Conservation (phyloP, 2,329 filamentous ascomycete species). For the Talaromyces pinophilus region DNA sequence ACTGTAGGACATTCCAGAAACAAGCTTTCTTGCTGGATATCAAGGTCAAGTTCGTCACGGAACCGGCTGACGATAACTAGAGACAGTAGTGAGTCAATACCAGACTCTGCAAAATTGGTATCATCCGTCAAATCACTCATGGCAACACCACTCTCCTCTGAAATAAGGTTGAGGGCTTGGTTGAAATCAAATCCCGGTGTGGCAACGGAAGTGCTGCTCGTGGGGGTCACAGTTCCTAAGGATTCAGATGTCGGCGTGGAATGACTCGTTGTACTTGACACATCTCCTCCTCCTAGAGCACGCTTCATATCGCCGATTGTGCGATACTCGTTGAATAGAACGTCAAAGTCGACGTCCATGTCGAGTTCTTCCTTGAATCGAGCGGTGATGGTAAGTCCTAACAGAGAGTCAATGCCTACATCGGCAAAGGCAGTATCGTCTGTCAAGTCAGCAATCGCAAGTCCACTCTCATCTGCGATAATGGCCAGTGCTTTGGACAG, state of each 20-base stretch:
- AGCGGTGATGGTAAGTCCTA: neutral
- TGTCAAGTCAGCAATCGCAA: neutral
- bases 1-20: neutral
- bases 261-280: neutral
- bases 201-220: neutral
- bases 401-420: neutral
- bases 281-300: neutral
- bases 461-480: neutral
- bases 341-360: neutral
- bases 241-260: neutral
- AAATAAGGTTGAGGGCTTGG: neutral
- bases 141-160: neutral
- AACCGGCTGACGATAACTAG: slow-evolving; percentile 35
- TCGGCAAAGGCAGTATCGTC: neutral
- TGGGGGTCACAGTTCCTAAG: neutral
- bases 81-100: slow-evolving; percentile 38
- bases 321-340: neutral
- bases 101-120: slow-evolving; percentile 28
- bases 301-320: neutral
- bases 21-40: neutral
- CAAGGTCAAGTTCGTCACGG: slow-evolving; percentile 27
- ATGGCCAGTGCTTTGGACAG: neutral
- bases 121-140: neutral
- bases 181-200: neutral
- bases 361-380: neutral